These are phyloP conservation scores for Nemania serpens DNA, from an alignment of 2,329 filamentous ascomycete genomes.

Conservation along the genomic window DNA sequence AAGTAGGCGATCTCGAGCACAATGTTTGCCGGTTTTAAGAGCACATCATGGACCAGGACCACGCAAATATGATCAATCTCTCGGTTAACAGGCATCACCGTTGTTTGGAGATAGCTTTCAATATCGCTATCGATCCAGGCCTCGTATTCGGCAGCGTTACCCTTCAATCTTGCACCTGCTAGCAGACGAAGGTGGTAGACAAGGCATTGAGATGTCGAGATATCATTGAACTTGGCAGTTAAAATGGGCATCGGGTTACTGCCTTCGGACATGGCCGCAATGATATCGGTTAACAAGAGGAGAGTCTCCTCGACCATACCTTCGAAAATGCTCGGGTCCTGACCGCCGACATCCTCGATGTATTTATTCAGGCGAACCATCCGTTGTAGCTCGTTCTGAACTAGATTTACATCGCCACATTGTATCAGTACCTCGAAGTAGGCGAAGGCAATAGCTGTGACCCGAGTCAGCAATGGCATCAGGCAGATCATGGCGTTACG, in stretches of 20 bases:
- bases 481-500: not conserved
- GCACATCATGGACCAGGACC: conserved; percentile 73
- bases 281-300: conserved; percentile 67
- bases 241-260: conserved; percentile 60
- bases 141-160: conserved; percentile 69
- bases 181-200: conserved; percentile 86
- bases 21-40: conserved; percentile 79
- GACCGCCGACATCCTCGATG: conserved; percentile 73
- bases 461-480: conserved; percentile 7
- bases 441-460: conserved; percentile 82
- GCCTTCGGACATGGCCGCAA: conserved; percentile 62
- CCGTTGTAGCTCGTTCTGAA: conserved; percentile 73
- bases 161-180: conserved; percentile 83
- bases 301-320: conserved; percentile 82
- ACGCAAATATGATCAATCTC: conserved; percentile 94
- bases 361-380: conserved; percentile 73
- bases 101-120: conserved; percentile 65
- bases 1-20: conserved; percentile 89
- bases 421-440: conserved; percentile 88
- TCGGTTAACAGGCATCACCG: conserved; percentile 73
- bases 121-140: conserved; percentile 69
- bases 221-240: conserved; percentile 74
- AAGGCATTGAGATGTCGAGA: conserved; percentile 69
- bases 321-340: conserved; percentile 72
- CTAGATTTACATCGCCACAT: conserved; percentile 64